Evolutionary conservation across 2,329 filamentous ascomycete species (phyloP).

Genomic region (Penicillium thymicola): DNA sequence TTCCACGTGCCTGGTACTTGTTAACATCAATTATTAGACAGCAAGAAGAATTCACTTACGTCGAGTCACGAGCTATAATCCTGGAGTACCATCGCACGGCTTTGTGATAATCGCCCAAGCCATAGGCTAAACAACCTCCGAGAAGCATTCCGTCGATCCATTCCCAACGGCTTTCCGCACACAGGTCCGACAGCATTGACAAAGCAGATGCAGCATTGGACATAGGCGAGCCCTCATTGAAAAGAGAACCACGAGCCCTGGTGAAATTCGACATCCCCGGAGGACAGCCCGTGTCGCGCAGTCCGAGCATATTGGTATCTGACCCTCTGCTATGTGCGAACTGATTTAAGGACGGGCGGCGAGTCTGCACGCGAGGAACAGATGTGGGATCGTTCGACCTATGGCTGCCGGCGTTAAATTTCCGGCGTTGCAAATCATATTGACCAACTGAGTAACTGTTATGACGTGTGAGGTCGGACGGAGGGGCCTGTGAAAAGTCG

Average conservation of each 20-base stretch:
- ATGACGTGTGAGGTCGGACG: conserved; percentile 27
- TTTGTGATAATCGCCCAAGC: conserved; percentile 76
- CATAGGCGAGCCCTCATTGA: conserved; percentile 44
- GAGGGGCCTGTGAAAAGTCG: conserved; percentile 43
- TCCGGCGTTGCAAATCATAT: conserved; percentile 29
- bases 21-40: conserved; percentile 19
- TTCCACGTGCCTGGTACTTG: conserved; percentile 71
- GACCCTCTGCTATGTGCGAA: conserved; percentile 25
- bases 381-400: conserved; percentile 18
- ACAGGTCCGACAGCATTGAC: conserved; percentile 69
- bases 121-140: conserved; percentile 88
- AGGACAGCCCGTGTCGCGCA: conserved; percentile 33
- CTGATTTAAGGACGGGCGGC: conserved; percentile 27
- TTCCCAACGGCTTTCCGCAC: conserved; percentile 74
- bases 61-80: conserved; percentile 57
- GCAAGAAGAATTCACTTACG: conserved; percentile 42
- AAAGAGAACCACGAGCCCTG: conserved; percentile 31
- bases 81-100: conserved; percentile 51
- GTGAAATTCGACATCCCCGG: conserved; percentile 31
- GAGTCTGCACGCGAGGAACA: conserved; percentile 14
- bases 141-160: conserved; percentile 94
- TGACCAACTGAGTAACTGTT: conserved; percentile 39
- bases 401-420: conserved; percentile 10
- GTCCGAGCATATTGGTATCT: conserved; percentile 29
- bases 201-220: conserved; percentile 64